These are phyloP conservation scores for Lipomyces chichibuensis DNA, from an alignment of 805 yeast species.

Conservation along the genomic window DNA sequence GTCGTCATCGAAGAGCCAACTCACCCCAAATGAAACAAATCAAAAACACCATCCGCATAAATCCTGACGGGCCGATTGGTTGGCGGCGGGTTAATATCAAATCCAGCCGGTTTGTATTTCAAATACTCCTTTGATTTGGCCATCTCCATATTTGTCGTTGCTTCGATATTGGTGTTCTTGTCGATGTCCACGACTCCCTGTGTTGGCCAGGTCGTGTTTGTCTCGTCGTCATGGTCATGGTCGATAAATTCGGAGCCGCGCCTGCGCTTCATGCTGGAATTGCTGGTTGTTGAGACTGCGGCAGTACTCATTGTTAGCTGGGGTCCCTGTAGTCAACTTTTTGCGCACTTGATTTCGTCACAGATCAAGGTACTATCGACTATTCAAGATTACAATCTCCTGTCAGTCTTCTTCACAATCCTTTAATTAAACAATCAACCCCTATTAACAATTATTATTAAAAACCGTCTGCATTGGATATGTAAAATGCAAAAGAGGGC, in stretches of 20 bases:
- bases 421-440: not conserved
- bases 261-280: slow-evolving; percentile 7
- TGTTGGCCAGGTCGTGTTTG: not conserved
- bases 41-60: slow-evolving; percentile 99
- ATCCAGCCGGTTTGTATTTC: slow-evolving; percentile 30
- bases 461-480: not conserved
- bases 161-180: slow-evolving; percentile 14
- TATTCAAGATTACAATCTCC: not conserved
- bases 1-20: not conserved
- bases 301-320: not conserved
- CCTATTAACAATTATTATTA: not conserved
- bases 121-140: slow-evolving; percentile 27
- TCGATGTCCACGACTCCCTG: slow-evolving; percentile 9
- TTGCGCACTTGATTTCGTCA: not conserved
- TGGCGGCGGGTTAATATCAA: slow-evolving; percentile 74
- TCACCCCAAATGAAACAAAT: slow-evolving; percentile 84
- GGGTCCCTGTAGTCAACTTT: not conserved
- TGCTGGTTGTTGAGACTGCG: not conserved
- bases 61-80: slow-evolving; percentile 81
- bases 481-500: not conserved
- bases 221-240: not conserved
- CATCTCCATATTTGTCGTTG: slow-evolving; percentile 30
- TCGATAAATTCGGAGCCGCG: not conserved
- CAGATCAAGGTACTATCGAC: not conserved
- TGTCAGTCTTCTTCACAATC: not conserved